phyloP scores from a whole-genome alignment of 2,329 filamentous ascomycete genomes.

The Cordyceps cicadae region DNA sequence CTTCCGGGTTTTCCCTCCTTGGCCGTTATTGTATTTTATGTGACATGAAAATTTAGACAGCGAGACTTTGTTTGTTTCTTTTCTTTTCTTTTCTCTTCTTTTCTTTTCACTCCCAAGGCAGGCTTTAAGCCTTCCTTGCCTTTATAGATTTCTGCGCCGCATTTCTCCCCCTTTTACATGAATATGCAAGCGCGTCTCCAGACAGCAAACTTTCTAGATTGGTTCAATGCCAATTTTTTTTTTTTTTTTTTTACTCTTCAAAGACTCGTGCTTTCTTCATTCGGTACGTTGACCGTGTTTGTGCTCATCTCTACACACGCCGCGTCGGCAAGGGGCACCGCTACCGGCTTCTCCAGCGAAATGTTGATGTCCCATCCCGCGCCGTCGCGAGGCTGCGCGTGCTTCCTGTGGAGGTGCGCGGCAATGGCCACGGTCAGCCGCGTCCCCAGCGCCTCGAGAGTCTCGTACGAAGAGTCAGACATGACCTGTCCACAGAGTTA shows the following conservation, averaged over 20 bases:
- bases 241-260: neutral
- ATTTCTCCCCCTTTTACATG: neutral
- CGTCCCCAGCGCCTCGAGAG: constrained; percentile 52
- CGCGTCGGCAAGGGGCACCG: constrained; percentile 63
- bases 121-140: neutral
- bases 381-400: constrained; percentile 11
- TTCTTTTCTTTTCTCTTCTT: neutral
- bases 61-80: constrained; percentile 3
- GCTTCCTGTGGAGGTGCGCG: constrained; percentile 29
- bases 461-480: constrained; percentile 50
- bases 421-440: constrained; percentile 39
- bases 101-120: neutral
- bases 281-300: constrained; percentile 16
- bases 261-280: neutral
- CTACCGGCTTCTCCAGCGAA: constrained; percentile 62
- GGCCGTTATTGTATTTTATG: constrained; percentile 7
- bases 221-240: neutral
- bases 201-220: neutral
- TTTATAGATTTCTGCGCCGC: neutral
- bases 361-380: constrained; percentile 48
- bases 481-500: constrained; percentile 24
- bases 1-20: neutral
- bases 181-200: neutral
- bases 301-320: constrained; percentile 51
- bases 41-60: constrained; percentile 12